A percentile compares a stretch with the other conserved stretches of the same genome.
These are phyloP conservation scores for Stephania japonica DNA, from an alignment of 164 flowering plant species.

Conservation along the genomic window DNA sequence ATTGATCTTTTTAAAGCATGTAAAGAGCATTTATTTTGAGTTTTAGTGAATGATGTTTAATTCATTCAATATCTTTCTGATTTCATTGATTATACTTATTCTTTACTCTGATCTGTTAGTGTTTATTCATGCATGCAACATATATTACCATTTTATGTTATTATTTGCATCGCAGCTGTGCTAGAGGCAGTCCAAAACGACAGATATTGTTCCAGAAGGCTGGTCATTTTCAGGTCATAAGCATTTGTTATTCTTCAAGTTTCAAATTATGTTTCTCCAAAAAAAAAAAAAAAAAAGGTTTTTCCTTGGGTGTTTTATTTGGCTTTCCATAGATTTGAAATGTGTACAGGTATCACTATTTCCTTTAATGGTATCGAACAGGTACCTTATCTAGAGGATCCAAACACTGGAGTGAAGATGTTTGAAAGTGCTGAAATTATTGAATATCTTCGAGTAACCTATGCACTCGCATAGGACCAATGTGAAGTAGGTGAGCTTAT, in stretches of 20 bases:
- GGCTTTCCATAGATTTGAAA: not conserved
- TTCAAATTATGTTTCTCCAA: not conserved
- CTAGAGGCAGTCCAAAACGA: conserved; percentile 91
- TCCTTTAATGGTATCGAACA: conserved; percentile 19
- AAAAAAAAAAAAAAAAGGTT: too few species aligned
- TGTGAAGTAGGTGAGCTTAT: not conserved
- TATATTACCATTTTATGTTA: not conserved
- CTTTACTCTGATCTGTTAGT: too few species aligned
- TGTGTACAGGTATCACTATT: not conserved
- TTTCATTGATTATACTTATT: too few species aligned
- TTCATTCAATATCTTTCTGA: too few species aligned
- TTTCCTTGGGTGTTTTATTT: not conserved
- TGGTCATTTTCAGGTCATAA: conserved; percentile 77
- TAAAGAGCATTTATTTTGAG: too few species aligned
- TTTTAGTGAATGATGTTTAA: too few species aligned
- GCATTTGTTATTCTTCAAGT: conserved; percentile 1
- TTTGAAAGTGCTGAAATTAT: conserved; percentile 96
- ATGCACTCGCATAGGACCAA: conserved; percentile 32
- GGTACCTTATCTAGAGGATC: conserved; percentile 90
- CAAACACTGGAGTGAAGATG: conserved; percentile 88
- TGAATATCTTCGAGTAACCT: conserved; percentile 77
- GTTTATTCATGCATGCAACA: too few species aligned
- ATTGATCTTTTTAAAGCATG: too few species aligned
- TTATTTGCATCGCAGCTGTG: conserved; percentile 48
- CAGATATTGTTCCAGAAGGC: conserved; percentile 53